phyloP scores from a whole-genome alignment of 1,284 basidiomycete species.

The Naganishia liquefaciens region DNA sequence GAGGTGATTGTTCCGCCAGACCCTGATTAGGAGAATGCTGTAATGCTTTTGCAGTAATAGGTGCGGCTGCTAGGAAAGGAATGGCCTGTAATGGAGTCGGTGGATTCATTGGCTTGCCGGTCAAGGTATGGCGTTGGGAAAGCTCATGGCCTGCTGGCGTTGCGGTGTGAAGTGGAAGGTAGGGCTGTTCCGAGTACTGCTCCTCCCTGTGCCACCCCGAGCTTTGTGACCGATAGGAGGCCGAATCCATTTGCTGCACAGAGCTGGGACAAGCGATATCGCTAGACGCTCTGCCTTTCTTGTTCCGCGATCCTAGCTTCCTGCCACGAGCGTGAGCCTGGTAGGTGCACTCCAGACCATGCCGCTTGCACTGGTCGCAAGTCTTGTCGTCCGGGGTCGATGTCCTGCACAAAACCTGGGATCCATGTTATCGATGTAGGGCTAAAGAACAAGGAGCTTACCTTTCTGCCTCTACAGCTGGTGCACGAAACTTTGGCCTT shows the following conservation, averaged over 20 bases:
- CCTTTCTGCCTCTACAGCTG: conserved; percentile 21
- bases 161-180: too few species aligned
- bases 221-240: not conserved
- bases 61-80: not conserved
- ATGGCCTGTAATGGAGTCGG: too few species aligned
- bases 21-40: not conserved
- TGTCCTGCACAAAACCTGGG: conserved; percentile 11
- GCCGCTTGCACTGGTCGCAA: conserved; percentile 23
- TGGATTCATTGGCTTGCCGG: too few species aligned
- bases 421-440: not conserved
- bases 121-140: too few species aligned
- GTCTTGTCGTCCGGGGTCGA: conserved; percentile 11
- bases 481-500: conserved; percentile 22
- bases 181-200: not conserved
- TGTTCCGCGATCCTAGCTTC: conserved; percentile 16
- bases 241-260: not conserved
- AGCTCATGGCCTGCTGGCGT: too few species aligned
- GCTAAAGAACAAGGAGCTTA: not conserved
- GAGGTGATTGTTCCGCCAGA: conserved; percentile 20
- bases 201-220: too few species aligned
- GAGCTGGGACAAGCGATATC: not conserved
- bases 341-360: conserved; percentile 13
- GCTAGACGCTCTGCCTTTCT: not conserved
- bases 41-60: not conserved
- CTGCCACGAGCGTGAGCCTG: conserved; percentile 14